Conservation (phyloP, 805 yeast genomes). For the Candida maltosa region DNA sequence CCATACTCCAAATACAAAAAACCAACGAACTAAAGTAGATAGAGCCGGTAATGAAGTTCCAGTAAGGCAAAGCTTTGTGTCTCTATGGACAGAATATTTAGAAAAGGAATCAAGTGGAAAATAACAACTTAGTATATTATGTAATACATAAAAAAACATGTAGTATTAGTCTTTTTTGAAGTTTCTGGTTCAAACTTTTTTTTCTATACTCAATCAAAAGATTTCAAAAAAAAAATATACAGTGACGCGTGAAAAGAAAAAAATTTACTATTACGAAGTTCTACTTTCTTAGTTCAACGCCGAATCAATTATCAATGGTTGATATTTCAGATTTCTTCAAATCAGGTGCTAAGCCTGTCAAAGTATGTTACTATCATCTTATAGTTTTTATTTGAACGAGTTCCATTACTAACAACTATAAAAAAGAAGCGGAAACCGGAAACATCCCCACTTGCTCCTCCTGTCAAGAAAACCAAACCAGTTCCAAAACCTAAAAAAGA, state of each 20-base stretch:
- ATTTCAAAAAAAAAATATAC: no score
- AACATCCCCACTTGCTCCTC: conserved; percentile 7
- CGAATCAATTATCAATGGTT: no score
- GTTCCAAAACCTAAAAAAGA: conserved; percentile 3
- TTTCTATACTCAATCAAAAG: no score
- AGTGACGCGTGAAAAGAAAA: no score
- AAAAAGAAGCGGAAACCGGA: conserved; percentile 10
- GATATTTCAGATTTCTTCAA: conserved; percentile 7
- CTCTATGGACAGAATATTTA: conserved; percentile 75
- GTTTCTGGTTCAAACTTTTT: no score
- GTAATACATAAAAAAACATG: no score
- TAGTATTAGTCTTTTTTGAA: no score
- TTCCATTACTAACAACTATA: conserved; percentile 4
- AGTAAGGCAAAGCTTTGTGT: conserved; percentile 55
- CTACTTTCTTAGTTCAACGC: no score
- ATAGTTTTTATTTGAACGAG: background rate
- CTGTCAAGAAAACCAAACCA: conserved; percentile 8
- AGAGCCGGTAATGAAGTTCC: conserved; percentile 16
- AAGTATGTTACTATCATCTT: background rate
- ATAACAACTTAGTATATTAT: no score
- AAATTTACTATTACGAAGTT: no score
- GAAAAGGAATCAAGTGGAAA: conserved; percentile 57
- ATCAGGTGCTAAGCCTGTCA: background rate
- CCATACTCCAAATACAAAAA: conserved; percentile 17
- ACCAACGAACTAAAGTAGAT: conserved; percentile 7